Base-by-base conservation (phyloP, 1,139 yeast species). In the Neolecta irregularis region DNA sequence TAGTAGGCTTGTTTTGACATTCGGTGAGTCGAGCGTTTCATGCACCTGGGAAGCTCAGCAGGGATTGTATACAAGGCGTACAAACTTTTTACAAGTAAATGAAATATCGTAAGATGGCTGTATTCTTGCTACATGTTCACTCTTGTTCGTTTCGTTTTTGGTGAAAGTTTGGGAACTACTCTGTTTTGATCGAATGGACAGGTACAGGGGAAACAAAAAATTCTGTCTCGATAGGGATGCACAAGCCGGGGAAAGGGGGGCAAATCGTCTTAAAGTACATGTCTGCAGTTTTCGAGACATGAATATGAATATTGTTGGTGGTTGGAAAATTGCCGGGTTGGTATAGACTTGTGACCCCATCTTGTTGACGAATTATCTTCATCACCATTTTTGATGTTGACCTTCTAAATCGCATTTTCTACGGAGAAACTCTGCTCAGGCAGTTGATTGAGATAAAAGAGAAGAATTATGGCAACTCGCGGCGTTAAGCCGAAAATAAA, bases 1-100 rank as follows among this genome's bases (percentile, higher is more conserved):
- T 74, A 69, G 52, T 88, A 88, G 0, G 95, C 85, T 54, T 88
- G 96, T 47, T 83, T 85, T 12, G 94, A 78, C 49, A 88, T 74
- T 3, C 74, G 67, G 52, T 88, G 96, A 2, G 85, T 72, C 1
- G 94, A 80, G 39, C 96, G 61, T 5, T 79, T 70, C 36, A 71
- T 67, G 57, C 98, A 88, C 5, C 43, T 35, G 9, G 7, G 8
- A 15, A 11, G 16, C 17, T 18, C 24, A 26, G 21, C 19, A 26
- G 21, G 13, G 21, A 11, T 11, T 11, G 6, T 26, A 26, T 19
- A 26, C 11, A 26, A 26, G 11, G 21, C 20, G 7, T 18, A 34
- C 33, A n/a, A 34, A 38, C 46, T 72, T 72, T 54, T 83, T 88
- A 56, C 98, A 88, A 0, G 95, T 88, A 57, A 88, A 85, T 0